Percentiles rank a stretch among this genome's conserved stretches.
These are phyloP conservation scores for Malassezia vespertilionis DNA, from an alignment of 1,284 basidiomycete species.

Conservation along the genomic window DNA sequence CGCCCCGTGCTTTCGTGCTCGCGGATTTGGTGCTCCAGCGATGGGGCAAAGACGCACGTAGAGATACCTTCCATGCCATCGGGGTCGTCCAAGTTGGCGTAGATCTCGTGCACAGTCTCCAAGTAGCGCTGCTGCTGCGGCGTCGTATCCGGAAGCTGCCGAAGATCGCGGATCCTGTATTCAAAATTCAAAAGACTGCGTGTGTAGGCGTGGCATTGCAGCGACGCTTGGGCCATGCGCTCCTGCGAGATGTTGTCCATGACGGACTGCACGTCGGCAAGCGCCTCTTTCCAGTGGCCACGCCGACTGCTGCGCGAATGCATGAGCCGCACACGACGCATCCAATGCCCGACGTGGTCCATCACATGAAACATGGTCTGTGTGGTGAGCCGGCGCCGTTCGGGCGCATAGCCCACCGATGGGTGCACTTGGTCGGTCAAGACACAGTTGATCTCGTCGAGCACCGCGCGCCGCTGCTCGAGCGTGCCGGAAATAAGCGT, in stretches of 20 bases:
- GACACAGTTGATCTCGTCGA: conserved; percentile 67
- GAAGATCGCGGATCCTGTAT: conserved; percentile 48
- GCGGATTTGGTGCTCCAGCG: conserved; percentile 89
- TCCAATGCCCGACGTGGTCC: conserved; percentile 88
- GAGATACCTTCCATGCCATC: conserved; percentile 99
- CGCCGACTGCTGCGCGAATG: conserved; percentile 18
- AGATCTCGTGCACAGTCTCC: conserved; percentile 88
- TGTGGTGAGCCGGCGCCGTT: conserved; percentile 49
- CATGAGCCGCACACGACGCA: conserved; percentile 52
- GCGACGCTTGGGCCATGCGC: conserved; percentile 81
- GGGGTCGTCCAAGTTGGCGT: conserved; percentile 88
- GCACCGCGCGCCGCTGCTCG: conserved; percentile 55
- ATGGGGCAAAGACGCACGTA: conserved; percentile 73
- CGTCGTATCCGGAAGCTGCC: conserved; percentile 22
- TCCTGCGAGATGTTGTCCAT: conserved; percentile 73
- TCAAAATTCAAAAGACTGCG: conserved; percentile 92
- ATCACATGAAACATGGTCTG: conserved; percentile 86
- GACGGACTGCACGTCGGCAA: conserved; percentile 59
- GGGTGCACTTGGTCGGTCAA: conserved; percentile 68
- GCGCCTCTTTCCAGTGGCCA: conserved; percentile 23
- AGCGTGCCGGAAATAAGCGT: conserved; percentile 68
- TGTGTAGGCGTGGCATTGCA: conserved; percentile 87
- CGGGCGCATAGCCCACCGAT: conserved; percentile 23
- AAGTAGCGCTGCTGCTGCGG: conserved; percentile 58
- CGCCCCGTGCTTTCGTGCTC: conserved; percentile 93